Evolutionary conservation across 495 filamentous ascomycete species (phyloP).

Genomic region (Neurospora africana): DNA sequence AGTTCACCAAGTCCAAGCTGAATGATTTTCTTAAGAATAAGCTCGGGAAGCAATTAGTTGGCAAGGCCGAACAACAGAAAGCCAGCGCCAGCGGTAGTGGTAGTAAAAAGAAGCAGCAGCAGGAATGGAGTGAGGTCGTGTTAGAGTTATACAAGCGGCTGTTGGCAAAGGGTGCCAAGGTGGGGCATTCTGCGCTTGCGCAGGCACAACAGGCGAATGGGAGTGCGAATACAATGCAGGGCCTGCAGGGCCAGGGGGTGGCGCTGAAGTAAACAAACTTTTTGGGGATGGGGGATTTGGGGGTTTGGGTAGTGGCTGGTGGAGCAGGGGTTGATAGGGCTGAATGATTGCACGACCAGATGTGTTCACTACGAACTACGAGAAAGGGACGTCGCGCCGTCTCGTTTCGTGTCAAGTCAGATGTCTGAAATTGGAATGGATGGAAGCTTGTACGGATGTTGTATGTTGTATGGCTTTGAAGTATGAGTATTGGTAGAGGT

Average conservation of each 20-base stretch:
- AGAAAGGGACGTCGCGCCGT: not conserved
- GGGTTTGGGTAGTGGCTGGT: not conserved
- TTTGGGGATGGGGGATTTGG: not conserved
- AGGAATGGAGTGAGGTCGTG: slow-evolving; percentile 46
- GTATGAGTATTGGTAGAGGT: not conserved
- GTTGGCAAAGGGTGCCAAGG: slow-evolving; percentile 44
- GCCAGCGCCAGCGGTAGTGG: not conserved
- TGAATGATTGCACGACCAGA: not conserved
- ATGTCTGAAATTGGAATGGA: not conserved
- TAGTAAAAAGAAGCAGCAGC: slow-evolving; percentile 17
- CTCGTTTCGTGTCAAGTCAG: not conserved
- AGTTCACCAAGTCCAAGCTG: slow-evolving; percentile 54
- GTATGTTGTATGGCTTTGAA: not conserved
- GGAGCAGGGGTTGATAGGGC: not conserved
- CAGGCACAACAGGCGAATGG: not conserved
- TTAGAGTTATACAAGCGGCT: slow-evolving; percentile 46
- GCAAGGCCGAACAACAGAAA: slow-evolving; percentile 22
- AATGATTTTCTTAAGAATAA: slow-evolving; percentile 43
- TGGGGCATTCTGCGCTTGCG: not conserved
- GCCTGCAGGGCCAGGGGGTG: not conserved
- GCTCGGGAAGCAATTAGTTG: slow-evolving; percentile 27
- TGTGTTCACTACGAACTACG: not conserved
- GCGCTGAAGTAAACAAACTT: not conserved
- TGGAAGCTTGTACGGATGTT: not conserved
- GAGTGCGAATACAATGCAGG: not conserved